Percentiles rank a stretch among this genome's conserved stretches.
These are phyloP conservation scores for Nannochloropsis salina DNA, from an alignment of 108 stramenopile species.

Conservation along the genomic window DNA sequence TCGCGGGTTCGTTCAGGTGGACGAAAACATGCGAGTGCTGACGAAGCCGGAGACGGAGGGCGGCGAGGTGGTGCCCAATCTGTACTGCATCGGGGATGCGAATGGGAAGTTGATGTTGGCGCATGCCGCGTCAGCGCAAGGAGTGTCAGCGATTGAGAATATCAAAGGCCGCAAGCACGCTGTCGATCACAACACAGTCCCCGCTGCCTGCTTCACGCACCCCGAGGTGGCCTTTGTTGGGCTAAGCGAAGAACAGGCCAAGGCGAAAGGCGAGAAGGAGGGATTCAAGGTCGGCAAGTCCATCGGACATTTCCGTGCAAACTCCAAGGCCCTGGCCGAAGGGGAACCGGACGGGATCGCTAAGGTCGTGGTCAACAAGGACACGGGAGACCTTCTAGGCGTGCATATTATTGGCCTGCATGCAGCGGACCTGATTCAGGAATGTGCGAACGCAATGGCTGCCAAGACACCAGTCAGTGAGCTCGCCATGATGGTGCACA, in stretches of 20 bases:
- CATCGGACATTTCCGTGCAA: constrained; percentile 86
- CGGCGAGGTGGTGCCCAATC: constrained; percentile 68
- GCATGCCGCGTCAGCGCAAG: constrained; percentile 94
- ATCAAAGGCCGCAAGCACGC: constrained; percentile 76
- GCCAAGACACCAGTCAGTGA: constrained; percentile 93
- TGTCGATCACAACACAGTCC: constrained; percentile 87
- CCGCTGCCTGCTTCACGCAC: constrained; percentile 97
- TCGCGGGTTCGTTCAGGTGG: constrained; percentile 82
- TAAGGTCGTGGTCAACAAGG: constrained; percentile 96
- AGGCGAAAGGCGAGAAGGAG: constrained; percentile 78
- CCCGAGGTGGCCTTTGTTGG: constrained; percentile 97
- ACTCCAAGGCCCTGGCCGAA: constrained; percentile 97
- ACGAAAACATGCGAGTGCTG: constrained; percentile 88
- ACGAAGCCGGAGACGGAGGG: constrained; percentile 60
- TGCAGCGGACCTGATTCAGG: constrained; percentile 97
- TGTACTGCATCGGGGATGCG: constrained; percentile 99
- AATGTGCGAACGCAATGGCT: constrained; percentile 94
- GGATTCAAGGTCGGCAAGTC: constrained; percentile 92
- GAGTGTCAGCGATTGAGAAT: constrained; percentile 91
- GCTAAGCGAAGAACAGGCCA: constrained; percentile 88
- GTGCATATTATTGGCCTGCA: constrained; percentile 98
- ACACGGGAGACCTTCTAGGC: constrained; percentile 86
- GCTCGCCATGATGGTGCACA: constrained; percentile 96
- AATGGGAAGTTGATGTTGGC: constrained; percentile 99
- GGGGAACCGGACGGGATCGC: constrained; percentile 95